Conservation (phyloP, 2,329 filamentous ascomycete species). For the Trichoderma arundinaceum region DNA sequence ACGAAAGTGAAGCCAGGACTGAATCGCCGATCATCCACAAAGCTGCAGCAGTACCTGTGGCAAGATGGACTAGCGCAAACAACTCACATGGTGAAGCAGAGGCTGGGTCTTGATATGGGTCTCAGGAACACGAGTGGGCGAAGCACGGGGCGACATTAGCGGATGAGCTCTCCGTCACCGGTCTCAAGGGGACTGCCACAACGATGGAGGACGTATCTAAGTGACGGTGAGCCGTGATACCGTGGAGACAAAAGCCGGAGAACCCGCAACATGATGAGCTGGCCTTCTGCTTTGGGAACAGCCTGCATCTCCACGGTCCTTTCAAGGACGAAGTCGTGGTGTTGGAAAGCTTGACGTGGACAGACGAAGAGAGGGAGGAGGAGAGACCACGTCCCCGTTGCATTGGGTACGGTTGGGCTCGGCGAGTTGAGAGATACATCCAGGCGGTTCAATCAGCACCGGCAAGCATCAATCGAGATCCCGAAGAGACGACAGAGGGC, state of each 20-base stretch:
- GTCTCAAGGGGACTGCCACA: conserved; percentile 5
- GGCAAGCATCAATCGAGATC: not conserved
- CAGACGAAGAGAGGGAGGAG: not conserved
- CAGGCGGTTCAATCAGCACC: conserved; percentile 19
- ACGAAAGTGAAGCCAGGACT: conserved; percentile 16
- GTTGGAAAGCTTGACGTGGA: conserved; percentile 23
- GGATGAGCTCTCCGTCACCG: conserved; percentile 19
- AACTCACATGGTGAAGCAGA: conserved; percentile 21
- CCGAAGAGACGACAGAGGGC: not conserved
- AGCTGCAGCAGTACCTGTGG: conserved; percentile 17
- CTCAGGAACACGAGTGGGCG: conserved; percentile 15
- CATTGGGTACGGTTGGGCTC: conserved; percentile 34
- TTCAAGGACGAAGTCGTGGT: conserved; percentile 10
- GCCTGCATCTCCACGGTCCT: conserved; percentile 38
- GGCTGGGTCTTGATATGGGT: conserved; percentile 14
- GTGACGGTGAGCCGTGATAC: conserved; percentile 27
- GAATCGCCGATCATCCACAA: conserved; percentile 31
- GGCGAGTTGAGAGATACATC: conserved; percentile 7
- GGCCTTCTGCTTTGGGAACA: conserved; percentile 44
- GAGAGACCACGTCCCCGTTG: conserved; percentile 24
- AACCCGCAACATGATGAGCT: conserved; percentile 38
- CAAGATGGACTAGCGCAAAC: conserved; percentile 22
- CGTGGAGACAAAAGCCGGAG: conserved; percentile 25
- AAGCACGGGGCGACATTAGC: conserved; percentile 22
- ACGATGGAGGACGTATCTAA: conserved; percentile 21